Conservation (phyloP, 257 asterid genomes). For the Scutellaria galericulata region DNA sequence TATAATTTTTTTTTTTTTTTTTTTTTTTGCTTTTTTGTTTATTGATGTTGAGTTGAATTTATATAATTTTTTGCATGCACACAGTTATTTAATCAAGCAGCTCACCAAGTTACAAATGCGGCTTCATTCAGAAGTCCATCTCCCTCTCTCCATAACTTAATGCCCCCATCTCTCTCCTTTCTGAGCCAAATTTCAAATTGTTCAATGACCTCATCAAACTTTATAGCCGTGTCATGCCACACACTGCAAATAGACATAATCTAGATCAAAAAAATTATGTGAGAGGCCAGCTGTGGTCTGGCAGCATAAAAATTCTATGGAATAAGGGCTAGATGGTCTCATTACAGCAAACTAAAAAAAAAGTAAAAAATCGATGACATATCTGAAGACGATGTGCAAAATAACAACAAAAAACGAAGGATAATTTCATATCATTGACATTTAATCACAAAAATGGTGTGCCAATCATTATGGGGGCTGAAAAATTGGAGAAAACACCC, state of each 20-base stretch:
- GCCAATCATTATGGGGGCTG: no score
- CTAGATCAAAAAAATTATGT: conserved; percentile 1
- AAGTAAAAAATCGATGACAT: no score
- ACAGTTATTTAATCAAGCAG: conserved; percentile 15
- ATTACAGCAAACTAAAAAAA: no score
- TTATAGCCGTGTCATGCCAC: conserved; percentile 96
- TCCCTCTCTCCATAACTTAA: conserved; percentile 49
- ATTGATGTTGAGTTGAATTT: not conserved
- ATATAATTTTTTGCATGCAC: not conserved
- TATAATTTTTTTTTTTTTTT: no score
- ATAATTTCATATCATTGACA: no score
- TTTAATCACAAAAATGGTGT: no score
- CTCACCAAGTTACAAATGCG: conserved; percentile 96
- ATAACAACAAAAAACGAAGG: no score
- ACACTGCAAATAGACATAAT: conserved; percentile 56
- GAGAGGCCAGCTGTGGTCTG: not conserved
- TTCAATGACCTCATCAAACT: conserved; percentile 73
- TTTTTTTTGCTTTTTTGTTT: not conserved
- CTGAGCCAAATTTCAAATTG: conserved; percentile 88
- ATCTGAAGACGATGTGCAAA: no score
- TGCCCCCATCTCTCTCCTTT: conserved; percentile 51
- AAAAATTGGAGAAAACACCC: no score
- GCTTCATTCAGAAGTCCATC: conserved; percentile 66
- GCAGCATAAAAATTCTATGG: not conserved
- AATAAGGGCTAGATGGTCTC: no score